phyloP scores from a whole-genome alignment of 148 eudicot genomes.

The Rhododendron vialii region DNA sequence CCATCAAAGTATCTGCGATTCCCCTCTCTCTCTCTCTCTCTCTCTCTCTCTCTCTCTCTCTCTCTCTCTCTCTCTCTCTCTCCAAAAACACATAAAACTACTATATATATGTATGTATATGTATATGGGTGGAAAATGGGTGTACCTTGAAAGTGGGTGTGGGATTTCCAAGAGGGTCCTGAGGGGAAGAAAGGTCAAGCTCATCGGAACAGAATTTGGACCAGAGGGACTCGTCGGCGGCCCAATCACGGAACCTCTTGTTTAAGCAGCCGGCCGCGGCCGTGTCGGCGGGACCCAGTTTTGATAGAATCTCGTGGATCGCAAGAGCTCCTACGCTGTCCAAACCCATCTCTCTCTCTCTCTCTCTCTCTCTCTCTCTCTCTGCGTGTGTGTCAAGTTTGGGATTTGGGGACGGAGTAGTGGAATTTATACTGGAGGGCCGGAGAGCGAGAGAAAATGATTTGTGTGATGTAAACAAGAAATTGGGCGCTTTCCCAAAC shows the following conservation, averaged over 20 bases:
- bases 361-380: neutral
- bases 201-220: constrained; percentile 45
- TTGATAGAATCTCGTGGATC: constrained; percentile 48
- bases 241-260: constrained; percentile 39
- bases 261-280: constrained; percentile 46
- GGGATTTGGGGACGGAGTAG: neutral
- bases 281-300: constrained; percentile 48
- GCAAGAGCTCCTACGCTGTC: constrained; percentile 52
- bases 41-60: no score
- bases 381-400: neutral
- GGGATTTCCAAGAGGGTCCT: constrained; percentile 54
- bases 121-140: neutral
- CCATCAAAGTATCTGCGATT: no score
- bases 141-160: constrained; percentile 54
- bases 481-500: neutral
- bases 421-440: neutral
- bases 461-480: neutral
- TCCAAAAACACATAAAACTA: no score
- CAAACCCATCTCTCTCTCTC: constrained; percentile 21
- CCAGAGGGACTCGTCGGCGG: constrained; percentile 69
- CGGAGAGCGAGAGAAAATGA: neutral
- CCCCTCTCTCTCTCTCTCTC: no score
- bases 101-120: neutral
- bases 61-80: no score
- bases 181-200: constrained; percentile 51